A percentile compares a stretch with the other conserved stretches of the same genome.
These are phyloP conservation scores for Hyaloscypha finlandica DNA, from an alignment of 495 filamentous ascomycete species.

Conservation along the genomic window DNA sequence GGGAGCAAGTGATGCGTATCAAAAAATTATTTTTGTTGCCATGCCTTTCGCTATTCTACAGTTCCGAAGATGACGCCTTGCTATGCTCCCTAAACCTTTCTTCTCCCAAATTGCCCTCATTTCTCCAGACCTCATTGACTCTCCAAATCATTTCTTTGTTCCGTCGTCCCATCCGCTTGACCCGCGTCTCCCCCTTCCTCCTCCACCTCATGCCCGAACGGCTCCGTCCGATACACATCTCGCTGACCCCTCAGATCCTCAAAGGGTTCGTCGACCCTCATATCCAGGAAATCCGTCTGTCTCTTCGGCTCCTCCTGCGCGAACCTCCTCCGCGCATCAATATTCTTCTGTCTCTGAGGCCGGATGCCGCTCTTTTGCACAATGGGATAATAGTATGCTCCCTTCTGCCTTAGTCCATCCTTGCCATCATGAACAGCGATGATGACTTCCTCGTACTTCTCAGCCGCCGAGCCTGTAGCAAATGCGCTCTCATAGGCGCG, in stretches of 20 bases:
- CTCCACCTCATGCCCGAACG: slow-evolving; percentile 24
- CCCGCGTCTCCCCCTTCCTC: slow-evolving; percentile 17
- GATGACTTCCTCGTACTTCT: slow-evolving; percentile 59
- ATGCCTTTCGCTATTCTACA: slow-evolving; percentile 2
- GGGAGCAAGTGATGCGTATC: too few relatives aligned
- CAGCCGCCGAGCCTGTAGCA: slow-evolving; percentile 67
- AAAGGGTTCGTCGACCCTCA: slow-evolving; percentile 27
- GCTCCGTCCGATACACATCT: slow-evolving; percentile 24
- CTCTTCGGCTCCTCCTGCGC: slow-evolving; percentile 13
- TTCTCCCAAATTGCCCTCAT: neutral
- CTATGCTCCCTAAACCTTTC: neutral
- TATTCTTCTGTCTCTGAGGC: slow-evolving; percentile 58
- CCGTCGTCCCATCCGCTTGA: neutral
- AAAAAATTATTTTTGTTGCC: neutral
- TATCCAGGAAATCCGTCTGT: slow-evolving; percentile 31
- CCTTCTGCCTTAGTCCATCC: slow-evolving; percentile 56
- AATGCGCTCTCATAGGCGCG: slow-evolving; percentile 82
- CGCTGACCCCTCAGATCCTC: slow-evolving; percentile 17
- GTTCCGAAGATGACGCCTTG: neutral
- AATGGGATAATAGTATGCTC: slow-evolving; percentile 89
- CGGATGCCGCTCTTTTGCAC: slow-evolving; percentile 62
- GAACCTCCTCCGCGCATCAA: slow-evolving; percentile 34
- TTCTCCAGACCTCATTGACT: neutral
- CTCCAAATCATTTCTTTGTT: neutral
- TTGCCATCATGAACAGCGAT: slow-evolving; percentile 50